Evolutionary conservation across 495 filamentous ascomycete genomes (phyloP).

Genomic region (Peziza echinospora): DNA sequence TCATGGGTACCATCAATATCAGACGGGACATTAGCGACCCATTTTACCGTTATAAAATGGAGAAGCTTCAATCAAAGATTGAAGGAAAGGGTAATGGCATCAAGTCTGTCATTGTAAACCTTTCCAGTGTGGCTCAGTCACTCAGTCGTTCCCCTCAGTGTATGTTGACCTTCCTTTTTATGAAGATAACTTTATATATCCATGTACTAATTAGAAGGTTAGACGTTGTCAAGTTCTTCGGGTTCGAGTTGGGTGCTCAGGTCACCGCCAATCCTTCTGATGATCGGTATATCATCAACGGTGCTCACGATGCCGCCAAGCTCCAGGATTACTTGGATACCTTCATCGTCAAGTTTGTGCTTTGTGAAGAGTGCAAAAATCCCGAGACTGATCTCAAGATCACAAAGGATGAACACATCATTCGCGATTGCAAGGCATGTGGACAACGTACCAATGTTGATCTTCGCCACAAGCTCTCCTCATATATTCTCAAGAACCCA

Average conservation of each 20-base stretch:
- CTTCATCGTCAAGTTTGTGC: slow-evolving; percentile 93
- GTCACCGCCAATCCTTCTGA: slow-evolving; percentile 93
- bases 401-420: slow-evolving; percentile 76
- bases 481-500: slow-evolving; percentile 90
- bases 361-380: slow-evolving; percentile 99
- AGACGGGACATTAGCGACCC: slow-evolving; percentile 94
- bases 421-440: slow-evolving; percentile 95
- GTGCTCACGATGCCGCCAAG: slow-evolving; percentile 84
- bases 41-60: slow-evolving; percentile 99
- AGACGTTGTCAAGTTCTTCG: slow-evolving; percentile 98
- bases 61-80: slow-evolving; percentile 92
- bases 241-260: slow-evolving; percentile 93
- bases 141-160: slow-evolving; percentile 76
- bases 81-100: slow-evolving; percentile 98
- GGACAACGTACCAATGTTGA: slow-evolving; percentile 82
- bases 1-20: slow-evolving; percentile 87
- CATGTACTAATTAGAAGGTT: slow-evolving; percentile 5
- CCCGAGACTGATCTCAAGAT: slow-evolving; percentile 77
- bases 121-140: slow-evolving; percentile 82
- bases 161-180: slow-evolving; percentile 14
- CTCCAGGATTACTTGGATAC: slow-evolving; percentile 96
- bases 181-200: background rate
- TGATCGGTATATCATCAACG: slow-evolving; percentile 99
- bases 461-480: slow-evolving; percentile 81
- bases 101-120: slow-evolving; percentile 91